Conservation (phyloP, 768 basidiomycete genomes). For the Termitomyces sp. region DNA sequence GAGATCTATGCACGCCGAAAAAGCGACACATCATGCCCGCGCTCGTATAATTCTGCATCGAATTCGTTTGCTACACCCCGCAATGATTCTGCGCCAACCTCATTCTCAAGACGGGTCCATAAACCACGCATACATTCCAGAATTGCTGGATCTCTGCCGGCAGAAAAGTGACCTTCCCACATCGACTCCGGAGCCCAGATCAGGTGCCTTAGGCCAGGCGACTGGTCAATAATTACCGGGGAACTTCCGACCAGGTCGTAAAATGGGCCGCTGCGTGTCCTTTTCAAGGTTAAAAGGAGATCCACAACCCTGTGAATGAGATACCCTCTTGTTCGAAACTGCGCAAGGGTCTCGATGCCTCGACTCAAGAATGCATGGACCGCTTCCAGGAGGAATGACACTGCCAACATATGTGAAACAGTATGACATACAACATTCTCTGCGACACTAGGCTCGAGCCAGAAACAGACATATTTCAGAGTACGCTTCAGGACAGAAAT, state of each 20-base stretch:
- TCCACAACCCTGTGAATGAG: constrained; percentile 3
- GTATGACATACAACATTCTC: neutral
- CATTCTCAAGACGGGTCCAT: neutral
- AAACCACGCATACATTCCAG: constrained; percentile 1
- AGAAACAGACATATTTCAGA: constrained; percentile 10
- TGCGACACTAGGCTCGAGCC: constrained; percentile 4
- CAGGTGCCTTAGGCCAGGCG: constrained; percentile 1
- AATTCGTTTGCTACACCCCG: neutral
- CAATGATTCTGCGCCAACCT: neutral
- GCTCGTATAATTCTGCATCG: neutral
- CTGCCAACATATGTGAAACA: neutral
- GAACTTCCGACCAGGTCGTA: neutral
- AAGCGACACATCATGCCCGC: neutral
- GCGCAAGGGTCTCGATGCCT: neutral
- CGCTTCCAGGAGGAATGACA: constrained; percentile 5
- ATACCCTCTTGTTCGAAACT: constrained; percentile 2
- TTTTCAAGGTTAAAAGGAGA: neutral
- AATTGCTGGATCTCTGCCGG: neutral
- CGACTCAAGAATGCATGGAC: constrained; percentile 1
- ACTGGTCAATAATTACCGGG: neutral
- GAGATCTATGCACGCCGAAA: neutral
- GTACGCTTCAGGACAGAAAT: constrained; percentile 7
- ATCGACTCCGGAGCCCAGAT: neutral
- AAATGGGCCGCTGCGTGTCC: neutral
- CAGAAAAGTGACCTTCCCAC: neutral